Evolutionary conservation across 441 rosid genomes (phyloP), one percentile per base, ranked within the genome.

Genomic region (Pelargonium cotyledonis): DNA sequence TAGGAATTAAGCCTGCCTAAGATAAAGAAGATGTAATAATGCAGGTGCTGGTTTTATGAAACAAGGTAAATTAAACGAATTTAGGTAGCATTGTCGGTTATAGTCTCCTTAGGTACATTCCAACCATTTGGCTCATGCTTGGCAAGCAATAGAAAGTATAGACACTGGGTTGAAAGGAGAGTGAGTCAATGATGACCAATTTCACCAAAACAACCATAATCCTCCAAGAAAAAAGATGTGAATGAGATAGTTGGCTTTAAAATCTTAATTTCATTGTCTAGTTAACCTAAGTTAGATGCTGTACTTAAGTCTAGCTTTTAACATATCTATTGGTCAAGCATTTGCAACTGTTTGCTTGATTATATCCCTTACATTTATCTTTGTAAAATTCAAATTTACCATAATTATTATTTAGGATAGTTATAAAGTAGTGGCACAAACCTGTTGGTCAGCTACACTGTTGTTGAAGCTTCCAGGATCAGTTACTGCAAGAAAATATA

Each of bases 381-480:
- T 23, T 11, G 0, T 11, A 26, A 61, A 19, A 58, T 38, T 6
- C 11, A 41, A 18, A 10, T 8, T 65, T 44, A 2, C 0, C 12
- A 11, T 60, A 11, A 18, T 1, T 29, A 68, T 16, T 23, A 12
- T 38, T 60, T 38, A 29, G 4, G 68, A 68, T 40, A 35, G 23
- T 15, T 8, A 31, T 12, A 44, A 65, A 10, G 15, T 63, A 44
- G 19, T 18, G 43, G 18, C 47, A 78, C 87, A 12, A 77, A 89
- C 96, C 96, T 89, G 91, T 51, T 86, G 82, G 16, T 81, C 96
- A 38, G 91, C 81, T 58, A 89, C 88, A 69, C 90, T 89, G 76
- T 88, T 89, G 75, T 89, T 89, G 77, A 89, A 89, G 88, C 96
- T 86, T 68, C 86, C 87, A 67, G 89, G 75, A 80, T 86, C 96